Conservation (phyloP, 306 rosid species). For the Hylodesmum podocarpum region DNA sequence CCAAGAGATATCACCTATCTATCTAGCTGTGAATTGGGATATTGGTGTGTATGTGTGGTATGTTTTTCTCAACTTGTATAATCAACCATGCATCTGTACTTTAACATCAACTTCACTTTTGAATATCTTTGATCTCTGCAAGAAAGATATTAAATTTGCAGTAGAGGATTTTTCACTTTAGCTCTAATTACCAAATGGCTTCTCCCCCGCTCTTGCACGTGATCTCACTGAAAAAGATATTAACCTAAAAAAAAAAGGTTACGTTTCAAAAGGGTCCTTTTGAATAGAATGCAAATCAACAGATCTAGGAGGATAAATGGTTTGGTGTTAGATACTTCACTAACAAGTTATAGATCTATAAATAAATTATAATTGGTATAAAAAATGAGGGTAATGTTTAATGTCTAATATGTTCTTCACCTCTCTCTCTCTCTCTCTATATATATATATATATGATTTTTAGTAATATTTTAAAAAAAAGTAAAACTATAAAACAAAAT, state of each 20-base stretch:
- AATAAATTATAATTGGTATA: not conserved
- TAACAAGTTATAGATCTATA: not conserved
- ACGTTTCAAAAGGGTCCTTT: conserved; percentile 18
- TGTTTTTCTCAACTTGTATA: not conserved
- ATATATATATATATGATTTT: too few species aligned
- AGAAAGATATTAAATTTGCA: conserved; percentile 9
- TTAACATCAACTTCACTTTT: conserved; percentile 5
- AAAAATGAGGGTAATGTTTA: not conserved
- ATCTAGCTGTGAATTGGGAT: conserved; percentile 19
- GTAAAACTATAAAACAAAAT: too few species aligned
- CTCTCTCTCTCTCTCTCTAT: too few species aligned
- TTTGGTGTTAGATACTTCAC: conserved; percentile 2
- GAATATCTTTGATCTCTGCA: conserved; percentile 3
- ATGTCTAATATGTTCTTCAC: not conserved
- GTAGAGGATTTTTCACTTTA: conserved; percentile 16
- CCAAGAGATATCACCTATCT: not conserved
- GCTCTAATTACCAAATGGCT: conserved; percentile 22
- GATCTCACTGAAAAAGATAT: conserved; percentile 18
- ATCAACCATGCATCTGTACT: not conserved
- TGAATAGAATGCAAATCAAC: not conserved
- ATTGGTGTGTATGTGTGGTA: conserved; percentile 5
- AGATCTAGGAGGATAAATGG: not conserved
- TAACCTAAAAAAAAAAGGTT: not conserved
- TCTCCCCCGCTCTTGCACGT: conserved; percentile 33
- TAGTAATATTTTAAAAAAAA: too few species aligned